Conservation (phyloP, 2,329 filamentous ascomycete species). For the Xylariales sp. region DNA sequence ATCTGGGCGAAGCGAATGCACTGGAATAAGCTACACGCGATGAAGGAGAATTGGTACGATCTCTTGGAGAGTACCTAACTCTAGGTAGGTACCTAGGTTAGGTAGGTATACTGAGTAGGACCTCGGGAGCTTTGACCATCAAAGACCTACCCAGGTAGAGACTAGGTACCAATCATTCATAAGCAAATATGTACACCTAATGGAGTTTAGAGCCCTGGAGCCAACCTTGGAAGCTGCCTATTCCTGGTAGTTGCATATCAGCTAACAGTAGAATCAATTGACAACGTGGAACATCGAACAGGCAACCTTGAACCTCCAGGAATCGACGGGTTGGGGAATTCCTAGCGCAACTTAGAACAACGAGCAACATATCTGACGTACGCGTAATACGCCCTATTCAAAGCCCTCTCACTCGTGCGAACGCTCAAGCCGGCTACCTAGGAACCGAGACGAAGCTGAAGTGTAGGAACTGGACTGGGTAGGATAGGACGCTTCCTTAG, state of each 20-base stretch:
- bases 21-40: too few species aligned
- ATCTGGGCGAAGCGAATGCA: too few species aligned
- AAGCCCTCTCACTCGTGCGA: conserved; percentile 1
- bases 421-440: background rate
- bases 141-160: background rate
- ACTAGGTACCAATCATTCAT: too few species aligned
- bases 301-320: conserved; percentile 23
- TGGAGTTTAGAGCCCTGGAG: too few species aligned
- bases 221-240: conserved; percentile 3
- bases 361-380: background rate
- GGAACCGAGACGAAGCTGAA: background rate
- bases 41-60: too few species aligned
- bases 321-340: conserved; percentile 22
- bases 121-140: conserved; percentile 34
- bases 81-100: too few species aligned
- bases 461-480: background rate
- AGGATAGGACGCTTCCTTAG: background rate
- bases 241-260: conserved; percentile 26
- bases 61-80: too few species aligned
- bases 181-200: too few species aligned
- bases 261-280: conserved; percentile 26
- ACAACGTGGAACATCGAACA: conserved; percentile 35
- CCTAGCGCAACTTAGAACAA: conserved; percentile 18
- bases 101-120: too few species aligned
- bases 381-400: conserved; percentile 2